These are phyloP conservation scores for Ambrosia trifida DNA, from an alignment of 129 eudicot genomes.

Conservation along the genomic window DNA sequence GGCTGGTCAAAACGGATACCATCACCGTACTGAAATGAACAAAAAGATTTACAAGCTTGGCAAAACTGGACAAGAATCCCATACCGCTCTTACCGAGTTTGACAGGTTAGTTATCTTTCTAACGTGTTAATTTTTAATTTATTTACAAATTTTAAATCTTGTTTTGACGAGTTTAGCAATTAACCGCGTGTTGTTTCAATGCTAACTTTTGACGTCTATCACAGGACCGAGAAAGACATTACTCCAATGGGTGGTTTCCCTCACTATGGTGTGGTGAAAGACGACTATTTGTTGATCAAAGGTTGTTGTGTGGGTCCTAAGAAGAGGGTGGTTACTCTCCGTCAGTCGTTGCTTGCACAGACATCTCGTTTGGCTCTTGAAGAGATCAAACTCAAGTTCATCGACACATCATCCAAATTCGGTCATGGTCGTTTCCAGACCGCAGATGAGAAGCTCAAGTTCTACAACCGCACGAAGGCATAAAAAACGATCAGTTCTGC, in stretches of 20 bases:
- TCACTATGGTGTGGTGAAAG: constrained; percentile 56
- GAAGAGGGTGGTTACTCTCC: constrained; percentile 57
- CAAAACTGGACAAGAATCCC: constrained; percentile 59
- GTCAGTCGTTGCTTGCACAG: constrained; percentile 49
- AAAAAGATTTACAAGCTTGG: constrained; percentile 76
- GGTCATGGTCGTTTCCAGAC: constrained; percentile 70
- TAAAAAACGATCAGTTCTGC: not conserved
- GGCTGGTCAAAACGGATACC: constrained; percentile 84
- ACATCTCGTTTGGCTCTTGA: constrained; percentile 58
- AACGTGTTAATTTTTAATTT: not conserved
- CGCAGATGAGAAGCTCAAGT: constrained; percentile 45
- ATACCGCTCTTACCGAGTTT: constrained; percentile 65
- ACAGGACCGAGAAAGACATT: constrained; percentile 57
- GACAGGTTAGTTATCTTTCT: constrained; percentile 50
- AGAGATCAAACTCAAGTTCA: constrained; percentile 52
- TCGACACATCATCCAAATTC: constrained; percentile 52
- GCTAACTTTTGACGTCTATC: not conserved
- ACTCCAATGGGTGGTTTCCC: constrained; percentile 67
- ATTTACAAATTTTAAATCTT: not conserved
- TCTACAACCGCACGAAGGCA: constrained; percentile 43
- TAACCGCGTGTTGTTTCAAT: no score
- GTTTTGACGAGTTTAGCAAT: no score
- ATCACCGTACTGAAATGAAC: constrained; percentile 79
- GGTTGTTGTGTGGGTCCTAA: constrained; percentile 57
- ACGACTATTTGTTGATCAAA: constrained; percentile 52